These are phyloP conservation scores for Lodderomyces pseudojiufengensis DNA, from an alignment of 1,139 yeast genomes.

Conservation along the genomic window DNA sequence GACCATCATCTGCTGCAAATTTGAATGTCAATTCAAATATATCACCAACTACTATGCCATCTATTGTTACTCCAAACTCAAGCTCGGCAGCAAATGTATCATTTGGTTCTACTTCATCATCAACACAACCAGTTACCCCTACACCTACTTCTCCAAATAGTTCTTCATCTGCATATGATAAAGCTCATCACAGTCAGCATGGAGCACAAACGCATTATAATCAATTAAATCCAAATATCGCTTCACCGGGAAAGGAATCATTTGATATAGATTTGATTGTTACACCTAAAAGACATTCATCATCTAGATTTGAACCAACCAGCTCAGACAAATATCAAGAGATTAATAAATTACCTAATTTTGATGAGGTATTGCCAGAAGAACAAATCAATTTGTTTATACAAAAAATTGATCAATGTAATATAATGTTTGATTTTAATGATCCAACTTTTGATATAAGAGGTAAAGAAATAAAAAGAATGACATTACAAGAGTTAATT, in stretches of 20 bases:
- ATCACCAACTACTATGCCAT: constrained; percentile 9
- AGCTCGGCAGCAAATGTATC: constrained; percentile 5
- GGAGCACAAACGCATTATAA: constrained; percentile 26
- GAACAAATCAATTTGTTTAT: constrained; percentile 80
- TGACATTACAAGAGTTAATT: constrained; percentile 82
- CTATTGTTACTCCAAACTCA: constrained; percentile 8
- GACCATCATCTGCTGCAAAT: constrained; percentile 11
- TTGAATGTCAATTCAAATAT: constrained; percentile 9
- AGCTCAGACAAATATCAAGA: constrained; percentile 59
- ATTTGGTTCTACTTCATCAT: constrained; percentile 1
- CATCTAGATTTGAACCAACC: constrained; percentile 87
- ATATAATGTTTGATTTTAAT: constrained; percentile 86
- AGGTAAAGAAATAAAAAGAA: constrained; percentile 88
- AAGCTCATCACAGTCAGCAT: constrained; percentile 27
- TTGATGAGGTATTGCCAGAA: constrained; percentile 86
- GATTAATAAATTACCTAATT: constrained; percentile 77
- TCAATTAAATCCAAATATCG: constrained; percentile 38
- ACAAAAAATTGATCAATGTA: constrained; percentile 91
- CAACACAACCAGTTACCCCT: constrained; percentile 28
- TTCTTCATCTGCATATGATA: constrained; percentile 8
- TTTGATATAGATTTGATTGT: constrained; percentile 47
- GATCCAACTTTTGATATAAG: constrained; percentile 90
- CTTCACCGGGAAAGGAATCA: constrained; percentile 42
- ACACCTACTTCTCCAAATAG: constrained; percentile 29
- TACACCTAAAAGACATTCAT: constrained; percentile 88